phyloP scores from a whole-genome alignment of 495 filamentous ascomycete genomes.

The Penicillium goetzii region DNA sequence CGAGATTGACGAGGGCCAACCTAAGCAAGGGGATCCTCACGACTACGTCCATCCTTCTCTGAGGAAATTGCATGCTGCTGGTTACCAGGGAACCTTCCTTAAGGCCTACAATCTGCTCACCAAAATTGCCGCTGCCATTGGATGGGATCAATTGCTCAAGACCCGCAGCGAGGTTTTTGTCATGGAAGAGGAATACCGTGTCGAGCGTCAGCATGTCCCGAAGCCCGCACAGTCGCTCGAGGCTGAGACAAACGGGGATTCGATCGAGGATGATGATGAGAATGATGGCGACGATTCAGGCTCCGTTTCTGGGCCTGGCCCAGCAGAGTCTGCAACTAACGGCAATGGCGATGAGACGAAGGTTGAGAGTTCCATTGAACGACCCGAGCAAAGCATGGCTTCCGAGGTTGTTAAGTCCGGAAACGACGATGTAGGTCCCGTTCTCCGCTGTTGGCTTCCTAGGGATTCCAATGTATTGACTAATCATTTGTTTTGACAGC shows the following conservation, averaged over 20 bases:
- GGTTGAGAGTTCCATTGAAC: constrained; percentile 62
- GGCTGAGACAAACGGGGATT: constrained; percentile 47
- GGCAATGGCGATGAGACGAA: constrained; percentile 44
- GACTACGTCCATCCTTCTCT: constrained; percentile 88
- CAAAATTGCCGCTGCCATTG: constrained; percentile 91
- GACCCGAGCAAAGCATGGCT: constrained; percentile 79
- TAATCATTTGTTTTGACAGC: constrained; percentile 33
- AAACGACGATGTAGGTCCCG: constrained; percentile 65
- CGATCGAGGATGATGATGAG: constrained; percentile 37
- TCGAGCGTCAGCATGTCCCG: constrained; percentile 76
- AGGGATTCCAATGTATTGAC: not conserved
- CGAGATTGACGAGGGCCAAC: constrained; percentile 90
- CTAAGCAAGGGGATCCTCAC: constrained; percentile 65
- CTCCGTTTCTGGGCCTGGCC: constrained; percentile 42
- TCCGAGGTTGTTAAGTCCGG: constrained; percentile 81
- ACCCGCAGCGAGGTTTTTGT: constrained; percentile 96
- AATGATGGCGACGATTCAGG: constrained; percentile 38
- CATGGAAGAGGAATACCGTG: constrained; percentile 98
- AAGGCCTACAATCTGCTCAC: constrained; percentile 93
- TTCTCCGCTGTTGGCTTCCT: not conserved
- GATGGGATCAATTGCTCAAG: constrained; percentile 94
- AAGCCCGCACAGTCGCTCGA: constrained; percentile 55
- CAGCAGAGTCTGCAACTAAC: constrained; percentile 32
- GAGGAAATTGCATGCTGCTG: constrained; percentile 81
- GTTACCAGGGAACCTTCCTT: constrained; percentile 91